Evolutionary conservation across 2,329 filamentous ascomycete species (phyloP), one percentile per base, ranked within the genome.

Genomic region (Pseudogymnoascus sp.): DNA sequence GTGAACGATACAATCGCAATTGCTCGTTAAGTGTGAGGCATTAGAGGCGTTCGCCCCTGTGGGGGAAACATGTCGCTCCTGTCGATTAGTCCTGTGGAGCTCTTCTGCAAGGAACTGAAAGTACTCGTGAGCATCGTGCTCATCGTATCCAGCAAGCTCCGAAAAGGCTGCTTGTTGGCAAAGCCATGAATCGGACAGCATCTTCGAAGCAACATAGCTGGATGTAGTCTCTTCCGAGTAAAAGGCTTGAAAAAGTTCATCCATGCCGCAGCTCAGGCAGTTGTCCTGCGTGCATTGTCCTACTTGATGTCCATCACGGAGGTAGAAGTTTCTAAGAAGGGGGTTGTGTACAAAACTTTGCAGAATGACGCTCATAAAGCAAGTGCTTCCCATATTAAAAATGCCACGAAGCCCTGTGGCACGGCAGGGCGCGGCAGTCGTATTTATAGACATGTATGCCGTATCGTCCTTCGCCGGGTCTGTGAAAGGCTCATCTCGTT

Each of bases 371-470:
- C 94, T 96, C 81, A 97, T 93, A 75, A 97, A 99, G 77, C 93
- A 99, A 9, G 94, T 97, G 63, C 95, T 92, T n/a, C 93, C 94
- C 73, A 96, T 93, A 71, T 97, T 99, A 75, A 96, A 97, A 64
- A 99, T 88, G 33, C 93, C 93, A 36, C 94, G 86, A 39, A 97
- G 84, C 8, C 94, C 93, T 67, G 88, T 92, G 15, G 91, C 92
- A 62, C 90, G 86, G 71, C 93, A 97, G 10, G 91, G 89, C 5
- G 90, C 87, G 62, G 86, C 83, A 29, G 83, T 87, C 10, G 92
- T 92, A 71, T 97, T 95, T 63, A 81, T 81, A 40, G 85, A 82
- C 65, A 96, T 87, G 68, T 90, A 92, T 61, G 84, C 81, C 62
- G 90, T 85, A 65, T 93, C 89, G 63, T 92, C 88, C 66, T 85